Conservation (phyloP, 805 yeast species). For the Tetrapisispora fleetii region DNA sequence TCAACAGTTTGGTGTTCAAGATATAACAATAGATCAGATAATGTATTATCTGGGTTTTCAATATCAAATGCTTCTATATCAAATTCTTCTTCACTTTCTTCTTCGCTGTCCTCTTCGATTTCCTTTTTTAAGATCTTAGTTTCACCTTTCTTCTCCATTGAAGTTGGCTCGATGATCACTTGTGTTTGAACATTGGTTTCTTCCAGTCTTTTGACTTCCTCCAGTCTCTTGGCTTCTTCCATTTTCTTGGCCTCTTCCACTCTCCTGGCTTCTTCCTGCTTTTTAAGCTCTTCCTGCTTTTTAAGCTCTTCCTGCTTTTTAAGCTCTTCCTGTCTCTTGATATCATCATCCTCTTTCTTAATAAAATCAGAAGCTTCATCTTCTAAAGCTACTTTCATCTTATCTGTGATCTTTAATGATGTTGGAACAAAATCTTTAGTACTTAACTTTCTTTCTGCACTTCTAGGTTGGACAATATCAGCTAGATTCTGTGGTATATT, state of each 20-base stretch:
- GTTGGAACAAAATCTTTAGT: slow-evolving; percentile 6
- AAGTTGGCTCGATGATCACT: no score
- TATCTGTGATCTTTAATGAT: slow-evolving; percentile 9
- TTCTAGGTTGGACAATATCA: slow-evolving; percentile 1
- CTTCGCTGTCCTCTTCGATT: background rate
- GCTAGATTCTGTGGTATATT: background rate
- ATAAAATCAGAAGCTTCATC: background rate
- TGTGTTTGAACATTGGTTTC: no score
- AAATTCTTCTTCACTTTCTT: slow-evolving; percentile 33
- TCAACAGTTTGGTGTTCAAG: slow-evolving; percentile 90
- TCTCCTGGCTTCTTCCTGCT: no score
- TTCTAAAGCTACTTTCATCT: slow-evolving; percentile 9
- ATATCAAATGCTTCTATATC: slow-evolving; percentile 71
- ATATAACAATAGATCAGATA: slow-evolving; percentile 72
- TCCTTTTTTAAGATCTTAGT: no score
- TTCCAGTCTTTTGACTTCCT: no score
- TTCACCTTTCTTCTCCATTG: no score
- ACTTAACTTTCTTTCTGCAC: background rate
- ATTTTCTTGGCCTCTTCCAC: background rate
- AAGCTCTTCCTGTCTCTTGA: background rate
- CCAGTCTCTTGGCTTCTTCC: no score
- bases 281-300: no score
- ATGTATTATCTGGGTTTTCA: slow-evolving; percentile 79
- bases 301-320: no score
- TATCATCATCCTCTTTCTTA: background rate